Base-by-base conservation (phyloP, 495 filamentous ascomycete genomes). In the Penicillium bovifimosum region DNA sequence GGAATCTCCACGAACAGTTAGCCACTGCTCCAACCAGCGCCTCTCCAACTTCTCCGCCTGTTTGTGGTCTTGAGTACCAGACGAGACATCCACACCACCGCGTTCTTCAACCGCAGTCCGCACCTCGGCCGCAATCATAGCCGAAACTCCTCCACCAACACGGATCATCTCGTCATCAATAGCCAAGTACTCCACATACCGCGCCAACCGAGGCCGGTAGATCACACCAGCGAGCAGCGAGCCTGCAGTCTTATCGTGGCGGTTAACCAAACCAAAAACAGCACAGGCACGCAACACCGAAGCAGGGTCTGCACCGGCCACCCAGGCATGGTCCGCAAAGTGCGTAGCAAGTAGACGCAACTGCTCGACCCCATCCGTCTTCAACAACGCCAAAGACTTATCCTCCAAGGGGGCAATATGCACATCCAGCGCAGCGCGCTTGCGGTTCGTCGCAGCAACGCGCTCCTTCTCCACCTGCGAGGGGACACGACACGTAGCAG, bases 401-500 rank as follows among this genome's bases (percentile, higher is more conserved):
- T 60, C 60, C 5, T 41, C 28, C 6, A 38, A 47, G 0, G 47
- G 49, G 1, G 55, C 49, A 8, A 55, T 39, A 18, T 63, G 49
- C 6, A 55, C 63, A 7, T 39, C 29, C 43, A 74, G 31, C 5
- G 71, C 69, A 9, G 48, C 52, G 0, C 29, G 26, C 49, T 74
- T 73, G 17, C 78, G 60, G 40, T 69, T 66, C 50, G 85, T 77
- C 5, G 68, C 63, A 43, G 72, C 67, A 33, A 61, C 53, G 26
- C 81, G 68, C 33, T 87, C 76, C n/a, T 76, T 74, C 11, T 72
- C 70, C 0, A 86, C 60, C 68, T 96, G 92, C 34, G 60, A 63
- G 0, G 93, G 93, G 9, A 96, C 83, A 2, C 90, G 80, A 62
- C 91, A 95, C 0, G 88, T 86, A 49, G 75, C 79, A 0, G 92